A percentile compares a stretch with the other conserved stretches of the same genome.
These are phyloP conservation scores for Hemileia vastatrix DNA, from an alignment of 1,284 basidiomycete genomes.

Conservation along the genomic window DNA sequence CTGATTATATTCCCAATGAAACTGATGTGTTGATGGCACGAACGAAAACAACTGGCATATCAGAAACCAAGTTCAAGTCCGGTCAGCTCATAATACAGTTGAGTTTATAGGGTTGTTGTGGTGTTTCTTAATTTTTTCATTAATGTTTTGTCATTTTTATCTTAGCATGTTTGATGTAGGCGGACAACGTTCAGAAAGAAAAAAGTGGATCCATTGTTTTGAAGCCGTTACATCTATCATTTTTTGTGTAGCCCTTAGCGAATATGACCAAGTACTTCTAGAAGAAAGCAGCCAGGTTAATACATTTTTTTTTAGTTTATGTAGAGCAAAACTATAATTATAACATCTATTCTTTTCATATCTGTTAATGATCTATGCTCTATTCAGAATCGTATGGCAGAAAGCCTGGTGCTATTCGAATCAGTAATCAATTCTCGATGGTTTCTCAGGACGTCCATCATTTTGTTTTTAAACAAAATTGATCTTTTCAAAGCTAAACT, in stretches of 20 bases:
- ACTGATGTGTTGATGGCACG: slow-evolving; percentile 79
- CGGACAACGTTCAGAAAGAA: slow-evolving; percentile 75
- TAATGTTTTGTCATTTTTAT: not conserved
- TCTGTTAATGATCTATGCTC: no score
- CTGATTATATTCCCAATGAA: slow-evolving; percentile 75
- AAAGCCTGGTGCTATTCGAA: slow-evolving; percentile 86
- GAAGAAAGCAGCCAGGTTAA: slow-evolving; percentile 38
- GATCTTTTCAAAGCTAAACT: slow-evolving; percentile 91
- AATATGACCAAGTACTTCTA: slow-evolving; percentile 37
- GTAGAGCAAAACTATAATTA: no score
- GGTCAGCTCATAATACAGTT: slow-evolving; percentile 49
- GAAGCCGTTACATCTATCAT: slow-evolving; percentile 56
- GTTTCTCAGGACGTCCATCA: slow-evolving; percentile 87
- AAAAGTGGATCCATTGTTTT: slow-evolving; percentile 54
- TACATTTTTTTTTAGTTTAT: no score
- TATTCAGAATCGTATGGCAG: slow-evolving; percentile 90
- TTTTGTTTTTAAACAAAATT: slow-evolving; percentile 89
- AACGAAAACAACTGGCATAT: slow-evolving; percentile 85
- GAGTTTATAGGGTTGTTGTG: no score
- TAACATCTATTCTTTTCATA: slow-evolving; percentile 49
- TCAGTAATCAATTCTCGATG: slow-evolving; percentile 94
- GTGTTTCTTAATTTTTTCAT: not conserved
- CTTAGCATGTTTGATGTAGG: slow-evolving; percentile 76
- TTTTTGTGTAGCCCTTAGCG: slow-evolving; percentile 43
- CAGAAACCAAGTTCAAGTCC: slow-evolving; percentile 59